These are phyloP conservation scores for Pyrenochaeta sp. DNA, from an alignment of 2,329 filamentous ascomycete genomes.

Conservation along the genomic window DNA sequence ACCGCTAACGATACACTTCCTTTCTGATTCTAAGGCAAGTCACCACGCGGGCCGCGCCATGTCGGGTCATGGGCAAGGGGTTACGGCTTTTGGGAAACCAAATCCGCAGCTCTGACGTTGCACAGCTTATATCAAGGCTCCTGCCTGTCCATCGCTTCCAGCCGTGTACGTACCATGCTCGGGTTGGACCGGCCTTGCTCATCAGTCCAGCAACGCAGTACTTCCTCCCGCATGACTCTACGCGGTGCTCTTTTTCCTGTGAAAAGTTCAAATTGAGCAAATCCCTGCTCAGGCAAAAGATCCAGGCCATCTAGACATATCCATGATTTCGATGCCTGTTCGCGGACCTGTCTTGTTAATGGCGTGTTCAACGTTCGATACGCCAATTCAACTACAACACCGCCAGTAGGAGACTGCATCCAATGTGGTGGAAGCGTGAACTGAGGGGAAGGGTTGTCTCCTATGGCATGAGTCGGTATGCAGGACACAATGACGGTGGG, in stretches of 20 bases:
- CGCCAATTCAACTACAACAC: conserved; percentile 76
- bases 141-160: conserved; percentile 41
- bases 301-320: conserved; percentile 79
- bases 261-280: conserved; percentile 82
- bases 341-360: conserved; percentile 71
- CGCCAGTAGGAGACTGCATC: conserved; percentile 76
- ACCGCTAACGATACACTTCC: too few relatives aligned
- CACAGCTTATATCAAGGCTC: conserved; percentile 28
- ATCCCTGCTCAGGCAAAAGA: conserved; percentile 78
- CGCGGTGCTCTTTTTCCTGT: conserved; percentile 76
- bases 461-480: conserved; percentile 74
- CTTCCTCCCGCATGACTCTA: conserved; percentile 73
- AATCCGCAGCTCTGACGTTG: not conserved
- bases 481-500: conserved; percentile 80
- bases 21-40: too few relatives aligned
- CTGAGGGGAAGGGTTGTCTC: conserved; percentile 69
- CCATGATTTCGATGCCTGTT: conserved; percentile 71
- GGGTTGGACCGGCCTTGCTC: conserved; percentile 35
- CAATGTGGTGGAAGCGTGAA: conserved; percentile 74
- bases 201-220: conserved; percentile 51
- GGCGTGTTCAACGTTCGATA: conserved; percentile 78
- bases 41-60: too few relatives aligned
- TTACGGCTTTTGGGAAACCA: not conserved
- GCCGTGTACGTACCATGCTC: conserved; percentile 36
- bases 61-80: too few relatives aligned